A percentile compares a stretch with the other conserved stretches of the same genome.
Conservation (phyloP, 768 basidiomycete genomes). For the Galerina sulciceps region DNA sequence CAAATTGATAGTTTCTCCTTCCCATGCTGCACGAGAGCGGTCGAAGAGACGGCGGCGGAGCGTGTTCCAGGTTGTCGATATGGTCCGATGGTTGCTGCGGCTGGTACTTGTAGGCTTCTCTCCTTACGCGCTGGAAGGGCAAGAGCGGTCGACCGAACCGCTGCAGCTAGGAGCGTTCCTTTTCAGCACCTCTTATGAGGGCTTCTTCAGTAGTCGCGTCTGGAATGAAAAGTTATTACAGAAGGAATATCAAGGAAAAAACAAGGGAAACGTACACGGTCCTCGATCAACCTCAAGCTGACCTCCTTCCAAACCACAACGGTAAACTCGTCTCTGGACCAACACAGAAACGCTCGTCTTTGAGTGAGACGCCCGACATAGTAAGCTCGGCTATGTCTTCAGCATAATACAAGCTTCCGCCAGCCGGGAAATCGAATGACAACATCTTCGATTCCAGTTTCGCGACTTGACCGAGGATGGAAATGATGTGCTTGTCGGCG, state of each 20-base stretch:
- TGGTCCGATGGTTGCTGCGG: slow-evolving; percentile 47
- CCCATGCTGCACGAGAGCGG: slow-evolving; percentile 50
- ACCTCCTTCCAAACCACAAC: slow-evolving; percentile 56
- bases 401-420: slow-evolving; percentile 54
- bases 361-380: slow-evolving; percentile 34
- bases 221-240: slow-evolving; percentile 36
- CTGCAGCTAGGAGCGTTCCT: slow-evolving; percentile 53
- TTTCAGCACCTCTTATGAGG: slow-evolving; percentile 43
- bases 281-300: slow-evolving; percentile 53
- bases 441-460: slow-evolving; percentile 53
- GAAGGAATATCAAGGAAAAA: slow-evolving; percentile 27
- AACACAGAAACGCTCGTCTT: slow-evolving; percentile 47
- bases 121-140: slow-evolving; percentile 45
- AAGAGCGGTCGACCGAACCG: slow-evolving; percentile 53
- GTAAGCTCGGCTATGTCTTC: slow-evolving; percentile 36
- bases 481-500: slow-evolving; percentile 40
- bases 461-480: slow-evolving; percentile 46
- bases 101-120: slow-evolving; percentile 47
- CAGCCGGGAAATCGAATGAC: slow-evolving; percentile 51
- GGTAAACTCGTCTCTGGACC: slow-evolving; percentile 46
- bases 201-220: slow-evolving; percentile 46
- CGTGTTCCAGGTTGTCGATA: slow-evolving; percentile 46
- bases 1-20: slow-evolving; percentile 52
- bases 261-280: slow-evolving; percentile 49
- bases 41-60: slow-evolving; percentile 47